Evolutionary conservation across 2,329 filamentous ascomycete genomes (phyloP), one percentile per base, ranked within the genome.

Genomic region (Fusarium devonianum): DNA sequence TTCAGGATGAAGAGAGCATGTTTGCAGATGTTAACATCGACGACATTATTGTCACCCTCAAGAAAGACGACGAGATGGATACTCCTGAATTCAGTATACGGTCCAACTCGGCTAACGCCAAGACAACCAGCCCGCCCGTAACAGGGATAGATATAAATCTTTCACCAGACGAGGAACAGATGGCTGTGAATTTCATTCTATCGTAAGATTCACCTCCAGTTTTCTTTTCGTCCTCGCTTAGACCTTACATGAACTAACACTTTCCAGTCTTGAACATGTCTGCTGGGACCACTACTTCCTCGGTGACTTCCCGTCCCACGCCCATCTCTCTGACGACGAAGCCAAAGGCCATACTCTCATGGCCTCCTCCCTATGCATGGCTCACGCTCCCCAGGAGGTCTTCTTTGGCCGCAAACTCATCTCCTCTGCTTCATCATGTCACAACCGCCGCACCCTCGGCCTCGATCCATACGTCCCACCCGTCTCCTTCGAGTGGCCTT

Each of bases 161-260:
- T 49, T 72, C 68, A 5, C 63, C 67, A 1, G 66, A 67, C 4
- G 72, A 81, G 58, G 77, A 75, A 22, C 73, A 77, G 30, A 67
- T 70, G 32, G 77, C 72, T 13, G 73, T 82, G 55, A 82, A 82
- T 66, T 80, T 82, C 42, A 79, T 82, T 47, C 69, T 82, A 16
- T 74, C 76, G 79, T 82, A 70, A 57, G 77, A 48, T 5, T 8
- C 30, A 25, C 23, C 7, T 5, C 26, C 21, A n/a, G n/a, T n/a
- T 19, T 19, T 8, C 7, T 5, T 18, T 14, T 23, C 17, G n/a
- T 26, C 4, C 9, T 22, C 7, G 8, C 9, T 17, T 5, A 21
- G 26, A 8, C 11, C 5, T 13, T 16, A n/a, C n/a, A 16, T 19
- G 28, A 7, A 14, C 44, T 60, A 19, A 64, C 35, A 16, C 10